Base-by-base conservation (phyloP, 768 basidiomycete species). In the Trametes sanguinea region DNA sequence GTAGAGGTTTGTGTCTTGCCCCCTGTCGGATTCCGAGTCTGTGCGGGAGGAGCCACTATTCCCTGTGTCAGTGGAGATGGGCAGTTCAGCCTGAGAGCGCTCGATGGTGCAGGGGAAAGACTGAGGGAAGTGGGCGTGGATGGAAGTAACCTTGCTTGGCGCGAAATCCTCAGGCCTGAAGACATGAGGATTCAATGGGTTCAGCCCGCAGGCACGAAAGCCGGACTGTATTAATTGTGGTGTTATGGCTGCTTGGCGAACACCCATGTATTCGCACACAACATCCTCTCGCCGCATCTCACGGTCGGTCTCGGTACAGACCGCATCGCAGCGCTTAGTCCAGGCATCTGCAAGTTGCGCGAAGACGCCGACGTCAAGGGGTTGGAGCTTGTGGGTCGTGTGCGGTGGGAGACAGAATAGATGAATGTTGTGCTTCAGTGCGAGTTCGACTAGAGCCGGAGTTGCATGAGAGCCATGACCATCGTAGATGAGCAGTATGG, bases 381-480 rank as follows among this genome's bases (percentile, higher is more conserved):
- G 80, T 65, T 81, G 78, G 0, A 80, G 73, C n/a, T 69, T 65
- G 51, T 80, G 79, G 1, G 79, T 81, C 0, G 70, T 77, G 35
- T 82, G 74, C 17, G 77, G 69, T 2, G 77, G 80, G 30, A 80
- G 68, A 16, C 54, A 62, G 51, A 74, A 71, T 7, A 80, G 42
- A 2, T 73, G 55, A 39, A 78, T 71, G 16, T 70, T 63, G 53
- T 76, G 42, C 51, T 68, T 44, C 8, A 57, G 30, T 3, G 75
- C 78, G n/a, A 74, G 50, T 11, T 72, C 59, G 7, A 66, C 54
- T 37, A 79, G 67, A 3, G 61, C 22, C 0, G 58, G 32, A 1
- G 68, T 71, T 17, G 59, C 61, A 65, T 83, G 80, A 1, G 79
- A 82, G 39, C 71, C 72, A 68, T 82, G 81, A 0, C 80, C 79